Evolutionary conservation across 2,329 filamentous ascomycete genomes (phyloP), one percentile per base, ranked within the genome.

Genomic region (Daldinia sp.): DNA sequence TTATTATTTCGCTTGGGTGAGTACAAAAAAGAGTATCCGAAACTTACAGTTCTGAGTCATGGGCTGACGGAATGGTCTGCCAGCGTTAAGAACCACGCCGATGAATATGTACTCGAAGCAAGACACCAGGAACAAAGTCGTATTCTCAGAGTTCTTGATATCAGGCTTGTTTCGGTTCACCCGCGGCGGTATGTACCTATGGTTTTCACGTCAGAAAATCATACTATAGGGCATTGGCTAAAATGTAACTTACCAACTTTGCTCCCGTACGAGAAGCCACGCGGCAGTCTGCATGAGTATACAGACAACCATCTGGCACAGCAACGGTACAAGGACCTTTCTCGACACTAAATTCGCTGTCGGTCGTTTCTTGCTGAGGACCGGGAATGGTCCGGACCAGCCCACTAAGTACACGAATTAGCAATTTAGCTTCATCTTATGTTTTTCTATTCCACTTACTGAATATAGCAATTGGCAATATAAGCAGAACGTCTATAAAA

Each of bases 21-120:
- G 51, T 42, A 9, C 2, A n/a, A 35, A 18, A 15, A 42, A 51
- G 23, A 10, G 5, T 42, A 41, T 44, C 67, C 44, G 69, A 50
- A 46, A 83, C 90, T 81, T 79, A 94, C 92, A 88, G 77, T 99
- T 99, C 66, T 91, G 87, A 18, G 84, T 84, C 83, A 94, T 93
- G 15, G 88, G 87, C 74, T 96, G 92, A 60, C 96, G 87, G 82
- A 97, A 99, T 0, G 96, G 96, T 37, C 88, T 90, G 0, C 96
- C 97, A n/a, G 96, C 93, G 74, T 92, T 97, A 33, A 99, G 85
- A 0, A 98, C 92, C 42, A 98, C 86, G 3, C 93, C 96, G 0
- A 93, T 92, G 23, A 98, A 85, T 41, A 97, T 97, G 79, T 99
- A 99, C 78, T 98, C 94, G 76, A 94, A 98, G 79, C 94, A 98